phyloP scores from a whole-genome alignment of 2,329 filamentous ascomycete species.

The Bipolaris zeicola region DNA sequence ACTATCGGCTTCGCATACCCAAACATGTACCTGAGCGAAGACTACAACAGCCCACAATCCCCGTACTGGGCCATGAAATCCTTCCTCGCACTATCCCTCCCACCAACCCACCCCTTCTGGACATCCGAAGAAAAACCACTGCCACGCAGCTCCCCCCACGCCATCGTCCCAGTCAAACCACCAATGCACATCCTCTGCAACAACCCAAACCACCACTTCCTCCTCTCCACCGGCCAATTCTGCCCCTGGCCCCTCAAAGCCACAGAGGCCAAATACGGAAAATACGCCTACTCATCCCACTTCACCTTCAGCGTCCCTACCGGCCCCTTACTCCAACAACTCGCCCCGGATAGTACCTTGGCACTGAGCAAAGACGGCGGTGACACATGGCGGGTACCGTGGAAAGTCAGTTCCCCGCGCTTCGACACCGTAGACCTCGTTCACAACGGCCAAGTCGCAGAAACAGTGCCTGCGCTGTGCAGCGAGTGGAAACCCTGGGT shows the following conservation, averaged over 20 bases:
- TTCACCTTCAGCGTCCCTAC: constrained; percentile 50
- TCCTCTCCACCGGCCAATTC: constrained; percentile 41
- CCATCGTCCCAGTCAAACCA: constrained; percentile 22
- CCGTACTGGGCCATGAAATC: constrained; percentile 62
- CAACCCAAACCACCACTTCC: constrained; percentile 38
- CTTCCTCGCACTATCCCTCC: constrained; percentile 52
- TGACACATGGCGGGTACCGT: constrained; percentile 49
- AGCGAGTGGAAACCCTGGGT: constrained; percentile 41
- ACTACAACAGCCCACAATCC: constrained; percentile 64
- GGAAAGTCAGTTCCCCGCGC: constrained; percentile 29
- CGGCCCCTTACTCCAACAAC: constrained; percentile 47
- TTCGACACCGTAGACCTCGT: constrained; percentile 14
- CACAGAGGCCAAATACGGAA: constrained; percentile 45
- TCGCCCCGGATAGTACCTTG: constrained; percentile 50
- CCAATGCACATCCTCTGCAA: constrained; percentile 57
- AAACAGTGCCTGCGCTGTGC: constrained; percentile 18
- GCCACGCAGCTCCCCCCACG: neutral
- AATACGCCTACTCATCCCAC: constrained; percentile 45
- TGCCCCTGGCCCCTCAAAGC: constrained; percentile 47
- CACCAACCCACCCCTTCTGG: constrained; percentile 55
- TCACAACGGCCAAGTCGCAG: neutral
- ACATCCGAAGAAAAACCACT: constrained; percentile 48
- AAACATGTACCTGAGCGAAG: constrained; percentile 62
- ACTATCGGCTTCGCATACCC: constrained; percentile 56
- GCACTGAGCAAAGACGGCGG: constrained; percentile 48